A percentile compares a stretch with the other conserved stretches of the same genome.
phyloP scores from a whole-genome alignment of 2,329 filamentous ascomycete species.

The Aspergillus chevalieri region DNA sequence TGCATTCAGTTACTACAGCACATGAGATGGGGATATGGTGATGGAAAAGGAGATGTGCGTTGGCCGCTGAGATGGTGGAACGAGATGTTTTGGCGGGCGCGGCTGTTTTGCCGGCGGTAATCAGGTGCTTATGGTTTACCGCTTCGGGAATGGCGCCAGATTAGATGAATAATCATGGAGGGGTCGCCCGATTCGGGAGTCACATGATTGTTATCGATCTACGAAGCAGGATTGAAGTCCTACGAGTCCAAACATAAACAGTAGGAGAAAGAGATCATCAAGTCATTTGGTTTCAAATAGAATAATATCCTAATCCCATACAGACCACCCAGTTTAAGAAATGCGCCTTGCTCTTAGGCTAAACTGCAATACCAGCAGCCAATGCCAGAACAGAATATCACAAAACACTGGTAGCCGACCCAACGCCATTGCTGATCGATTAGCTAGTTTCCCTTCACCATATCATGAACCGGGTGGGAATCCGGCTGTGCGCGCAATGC shows the following conservation, averaged over 20 bases:
- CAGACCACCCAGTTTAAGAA: slow-evolving; percentile 18
- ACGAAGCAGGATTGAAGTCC: neutral
- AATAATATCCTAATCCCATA: slow-evolving; percentile 18
- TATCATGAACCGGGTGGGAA: slow-evolving; percentile 34
- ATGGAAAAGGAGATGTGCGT: slow-evolving; percentile 1
- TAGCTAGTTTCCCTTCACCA: slow-evolving; percentile 13
- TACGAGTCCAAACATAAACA: slow-evolving; percentile 1
- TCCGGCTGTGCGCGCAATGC: slow-evolving; percentile 27
- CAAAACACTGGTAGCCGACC: slow-evolving; percentile 22
- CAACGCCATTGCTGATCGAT: slow-evolving; percentile 28
- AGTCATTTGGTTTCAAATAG: slow-evolving; percentile 18
- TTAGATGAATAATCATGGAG: slow-evolving; percentile 14
- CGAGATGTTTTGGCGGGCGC: slow-evolving; percentile 17
- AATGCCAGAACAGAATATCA: slow-evolving; percentile 18
- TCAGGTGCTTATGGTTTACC: slow-evolving; percentile 32
- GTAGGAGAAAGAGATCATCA: slow-evolving; percentile 14
- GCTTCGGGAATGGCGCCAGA: slow-evolving; percentile 20
- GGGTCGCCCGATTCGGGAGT: slow-evolving; percentile 2
- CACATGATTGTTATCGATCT: neutral
- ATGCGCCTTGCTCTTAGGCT: slow-evolving; percentile 18
- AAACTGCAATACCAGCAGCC: slow-evolving; percentile 15
- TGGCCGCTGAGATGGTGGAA: slow-evolving; percentile 9
- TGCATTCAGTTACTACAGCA: slow-evolving; percentile 17
- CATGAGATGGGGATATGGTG: slow-evolving; percentile 18
- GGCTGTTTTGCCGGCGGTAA: slow-evolving; percentile 23